Base-by-base conservation (phyloP, 345 rosid species). In the Salix viminalis region DNA sequence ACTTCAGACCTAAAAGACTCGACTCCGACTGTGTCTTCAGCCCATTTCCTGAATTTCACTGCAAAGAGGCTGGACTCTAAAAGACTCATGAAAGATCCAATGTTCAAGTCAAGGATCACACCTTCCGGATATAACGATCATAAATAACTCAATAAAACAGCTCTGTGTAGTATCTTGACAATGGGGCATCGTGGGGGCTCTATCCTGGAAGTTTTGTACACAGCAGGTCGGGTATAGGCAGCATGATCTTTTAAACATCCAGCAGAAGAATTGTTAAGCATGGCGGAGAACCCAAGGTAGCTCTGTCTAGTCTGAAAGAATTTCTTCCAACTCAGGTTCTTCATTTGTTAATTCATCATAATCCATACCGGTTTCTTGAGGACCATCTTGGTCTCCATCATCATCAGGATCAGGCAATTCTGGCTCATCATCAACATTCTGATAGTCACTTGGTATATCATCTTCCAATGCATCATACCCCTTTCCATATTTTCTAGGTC, bases 251-350 rank as follows among this genome's bases (percentile, higher is more conserved):
- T 11, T 23, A 12, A 46, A 3, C 72, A 69, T 10, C 23, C 28
- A 58, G 4, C 64, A 58, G 23, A 37, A 52, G 56, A 52, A 24
- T 69, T 44, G 37, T 12, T 23, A 28, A 56, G 42, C 23, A 5
- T 6, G 65, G 69, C 30, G 39, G 5, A 37, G 70, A 67, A 68
- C 56, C 39, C 39, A 76, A 12, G 5, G 28, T 12, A 71, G 26
- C 23, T 3, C 75, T 44, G 28, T 80, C 85, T 77, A 94, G 80
- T 94, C 98, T 41, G 98, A 94, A 75, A 94, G 89, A 69, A 92
- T 87, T 77, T 89, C 96, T 65, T 92, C 97, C 69, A 91, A 82
- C 87, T 91, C 96, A 44, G 94, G 91, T 73, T 94, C 98, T 48
- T 92, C 97, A 3, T 88, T 73, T 69, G 70, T 75, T 32, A 79